Evolutionary conservation across 2,329 filamentous ascomycete species (phyloP), one percentile per base, ranked within the genome.

Genomic region (Colletotrichum euphorbiae): DNA sequence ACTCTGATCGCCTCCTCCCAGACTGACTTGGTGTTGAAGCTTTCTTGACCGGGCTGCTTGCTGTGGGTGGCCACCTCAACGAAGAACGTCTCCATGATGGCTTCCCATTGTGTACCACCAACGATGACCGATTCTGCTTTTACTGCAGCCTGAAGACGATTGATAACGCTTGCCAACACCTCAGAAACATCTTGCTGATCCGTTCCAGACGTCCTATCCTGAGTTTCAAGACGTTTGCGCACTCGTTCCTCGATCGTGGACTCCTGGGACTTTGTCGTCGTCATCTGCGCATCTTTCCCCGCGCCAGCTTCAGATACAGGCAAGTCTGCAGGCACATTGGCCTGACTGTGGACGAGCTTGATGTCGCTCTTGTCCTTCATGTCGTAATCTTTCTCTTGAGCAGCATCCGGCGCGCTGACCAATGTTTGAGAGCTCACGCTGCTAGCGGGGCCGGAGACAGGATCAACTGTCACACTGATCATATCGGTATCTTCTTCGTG

Each of bases 111-210:
- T 71, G 97, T 91, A 3, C 91, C 91, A 50, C 90, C 82, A 6
- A 85, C 80, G 65, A 81, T 77, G 68, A 93, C 88, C 38, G 87
- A 82, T n/a, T 85, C 86, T 6, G 93, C 87, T 65, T 87, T 90
- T 75, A 98, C 94, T 2, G 95, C 94, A 59, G 93, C 94, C 74
- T 96, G 92, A n/a, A 98, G 84, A 57, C 96, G 91, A 75, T 95
- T 94, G 67, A 98, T 88, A 28, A 97, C 92, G 74, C 95, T 96
- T 67, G 93, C 93, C 81, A 98, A 94, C 51, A 98, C 95, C 79
- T 99, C 96, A 12, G 94, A 94, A 4, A 98, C 95, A 79, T 99
- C 96, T 80, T 99, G 94, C 75, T 99, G 96, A 38, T 93, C 84
- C 0, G 85, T 87, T 3, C 85, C 85, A 9, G 83, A 83, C 36